These are phyloP conservation scores for Phytophthora pinifolia DNA, from an alignment of 352 stramenopile genomes.

Conservation along the genomic window DNA sequence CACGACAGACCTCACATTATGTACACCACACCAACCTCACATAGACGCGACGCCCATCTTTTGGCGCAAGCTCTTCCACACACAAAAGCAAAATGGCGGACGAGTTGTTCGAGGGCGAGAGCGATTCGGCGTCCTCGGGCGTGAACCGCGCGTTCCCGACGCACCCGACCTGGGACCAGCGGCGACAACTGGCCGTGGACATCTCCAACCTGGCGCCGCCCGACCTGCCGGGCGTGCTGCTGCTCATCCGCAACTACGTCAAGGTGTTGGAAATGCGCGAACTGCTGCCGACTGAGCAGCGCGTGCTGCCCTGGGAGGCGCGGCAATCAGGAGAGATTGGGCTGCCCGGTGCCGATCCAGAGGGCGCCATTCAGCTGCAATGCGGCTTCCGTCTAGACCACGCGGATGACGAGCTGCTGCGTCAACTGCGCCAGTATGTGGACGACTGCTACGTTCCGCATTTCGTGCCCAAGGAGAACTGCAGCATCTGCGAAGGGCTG, in stretches of 20 bases:
- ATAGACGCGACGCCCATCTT: constrained; percentile 3
- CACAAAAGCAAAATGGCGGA: constrained; percentile 25
- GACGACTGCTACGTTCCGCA: constrained; percentile 79
- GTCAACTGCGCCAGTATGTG: constrained; percentile 69
- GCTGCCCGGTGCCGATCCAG: constrained; percentile 8
- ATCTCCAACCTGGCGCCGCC: constrained; percentile 69
- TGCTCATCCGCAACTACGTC: constrained; percentile 52
- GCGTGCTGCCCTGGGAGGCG: constrained; percentile 26
- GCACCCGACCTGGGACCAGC: constrained; percentile 69
- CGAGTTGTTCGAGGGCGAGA: constrained; percentile 30
- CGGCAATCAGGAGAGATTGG: background rate
- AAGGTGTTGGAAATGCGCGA: constrained; percentile 36
- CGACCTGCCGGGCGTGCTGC: constrained; percentile 63
- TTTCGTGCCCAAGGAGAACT: constrained; percentile 75
- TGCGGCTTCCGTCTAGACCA: constrained; percentile 65
- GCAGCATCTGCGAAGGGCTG: constrained; percentile 74
- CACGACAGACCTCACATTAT: background rate
- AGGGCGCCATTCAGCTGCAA: constrained; percentile 46
- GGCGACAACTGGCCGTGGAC: constrained; percentile 57
- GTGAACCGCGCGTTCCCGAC: constrained; percentile 21
- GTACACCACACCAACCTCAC: background rate
- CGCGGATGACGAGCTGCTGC: constrained; percentile 50
- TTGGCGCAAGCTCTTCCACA: background rate
- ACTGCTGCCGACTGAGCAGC: constrained; percentile 23
- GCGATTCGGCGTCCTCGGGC: constrained; percentile 19